These are phyloP conservation scores for Euptelea pleiosperma DNA, from an alignment of 164 flowering plant genomes.

Conservation along the genomic window DNA sequence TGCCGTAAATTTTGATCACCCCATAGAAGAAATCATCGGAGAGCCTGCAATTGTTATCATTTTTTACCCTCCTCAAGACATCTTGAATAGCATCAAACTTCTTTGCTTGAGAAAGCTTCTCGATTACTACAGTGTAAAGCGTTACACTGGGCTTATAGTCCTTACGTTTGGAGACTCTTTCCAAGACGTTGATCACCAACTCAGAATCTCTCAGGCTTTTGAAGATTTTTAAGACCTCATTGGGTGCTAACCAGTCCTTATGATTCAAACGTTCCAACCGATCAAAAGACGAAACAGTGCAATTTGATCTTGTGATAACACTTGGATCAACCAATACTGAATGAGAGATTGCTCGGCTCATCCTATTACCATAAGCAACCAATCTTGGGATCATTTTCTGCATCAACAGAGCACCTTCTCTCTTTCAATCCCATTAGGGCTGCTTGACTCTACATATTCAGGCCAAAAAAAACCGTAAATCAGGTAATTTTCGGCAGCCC, in stretches of 20 bases:
- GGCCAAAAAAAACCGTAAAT: too few relatives aligned
- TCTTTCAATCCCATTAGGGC: too few relatives aligned
- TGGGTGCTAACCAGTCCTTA: constrained; percentile 81
- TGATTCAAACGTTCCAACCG: constrained; percentile 38
- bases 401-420: background rate
- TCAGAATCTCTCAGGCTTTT: constrained; percentile 44
- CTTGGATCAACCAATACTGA: constrained; percentile 1
- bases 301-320: constrained; percentile 5
- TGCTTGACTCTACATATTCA: too few relatives aligned
- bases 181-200: constrained; percentile 32
- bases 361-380: background rate
- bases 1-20: constrained; percentile 62
- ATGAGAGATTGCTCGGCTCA: background rate
- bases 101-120: constrained; percentile 49
- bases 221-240: constrained; percentile 50
- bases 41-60: constrained; percentile 43
- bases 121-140: constrained; percentile 48
- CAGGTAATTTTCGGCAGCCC: too few relatives aligned
- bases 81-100: constrained; percentile 54
- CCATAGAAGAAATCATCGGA: constrained; percentile 67
- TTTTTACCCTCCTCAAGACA: constrained; percentile 41
- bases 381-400: constrained; percentile 3
- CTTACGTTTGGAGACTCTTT: constrained; percentile 50
- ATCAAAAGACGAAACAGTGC: constrained; percentile 4
- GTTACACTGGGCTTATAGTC: constrained; percentile 81